These are phyloP conservation scores for Geotrichum restrictum DNA, from an alignment of 1,139 yeast genomes.

Conservation along the genomic window DNA sequence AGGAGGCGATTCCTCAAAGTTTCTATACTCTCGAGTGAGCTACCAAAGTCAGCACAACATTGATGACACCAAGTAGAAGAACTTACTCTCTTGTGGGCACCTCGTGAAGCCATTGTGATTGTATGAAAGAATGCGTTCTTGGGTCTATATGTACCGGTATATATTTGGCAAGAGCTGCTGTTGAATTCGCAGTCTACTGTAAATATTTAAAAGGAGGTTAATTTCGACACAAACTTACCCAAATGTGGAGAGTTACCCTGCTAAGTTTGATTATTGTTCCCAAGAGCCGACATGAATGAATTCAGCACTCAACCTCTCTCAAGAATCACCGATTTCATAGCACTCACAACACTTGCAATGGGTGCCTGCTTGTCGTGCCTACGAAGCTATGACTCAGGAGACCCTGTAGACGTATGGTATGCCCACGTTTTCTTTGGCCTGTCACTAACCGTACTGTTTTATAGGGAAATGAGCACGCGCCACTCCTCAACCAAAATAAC, in stretches of 20 bases:
- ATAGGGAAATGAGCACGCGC: constrained; percentile 17
- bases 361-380: constrained; percentile 31
- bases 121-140: no score
- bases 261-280: no score
- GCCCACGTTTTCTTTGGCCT: not conserved
- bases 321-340: not conserved
- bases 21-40: constrained; percentile 74
- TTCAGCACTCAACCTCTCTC: not conserved
- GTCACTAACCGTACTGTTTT: not conserved
- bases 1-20: constrained; percentile 69
- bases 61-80: not conserved
- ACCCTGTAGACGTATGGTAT: constrained; percentile 15
- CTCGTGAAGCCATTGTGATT: constrained; percentile 1
- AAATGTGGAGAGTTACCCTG: constrained; percentile 1
- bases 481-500: constrained; percentile 22
- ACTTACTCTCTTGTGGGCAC: constrained; percentile 7
- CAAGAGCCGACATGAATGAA: not conserved
- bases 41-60: not conserved
- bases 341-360: constrained; percentile 20
- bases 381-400: constrained; percentile 22
- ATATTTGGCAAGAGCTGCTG: no score
- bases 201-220: no score
- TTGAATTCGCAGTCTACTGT: no score
- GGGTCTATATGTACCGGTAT: no score
- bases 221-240: not conserved